Evolutionary conservation across 2,329 filamentous ascomycete species (phyloP).

Genomic region (Alternaria dauci): DNA sequence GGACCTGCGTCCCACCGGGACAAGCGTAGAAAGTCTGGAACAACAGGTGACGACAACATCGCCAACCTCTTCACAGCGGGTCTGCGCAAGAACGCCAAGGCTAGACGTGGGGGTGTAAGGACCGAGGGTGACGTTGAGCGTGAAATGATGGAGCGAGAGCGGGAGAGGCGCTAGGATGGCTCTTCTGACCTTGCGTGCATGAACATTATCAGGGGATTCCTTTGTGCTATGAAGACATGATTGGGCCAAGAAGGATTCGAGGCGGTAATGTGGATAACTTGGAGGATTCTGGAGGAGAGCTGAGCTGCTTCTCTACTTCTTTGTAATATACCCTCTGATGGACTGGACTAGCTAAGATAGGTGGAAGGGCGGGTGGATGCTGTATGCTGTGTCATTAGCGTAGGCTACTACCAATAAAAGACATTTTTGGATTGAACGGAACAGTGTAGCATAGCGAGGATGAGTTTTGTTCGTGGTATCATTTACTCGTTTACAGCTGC

Average conservation of each 20-base stretch:
- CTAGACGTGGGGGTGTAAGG: slow-evolving; percentile 44
- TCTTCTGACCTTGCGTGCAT: neutral
- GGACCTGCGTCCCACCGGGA: slow-evolving; percentile 44
- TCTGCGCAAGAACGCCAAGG: slow-evolving; percentile 42
- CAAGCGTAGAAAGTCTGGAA: slow-evolving; percentile 41
- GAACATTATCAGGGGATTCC: neutral
- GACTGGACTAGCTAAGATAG: neutral
- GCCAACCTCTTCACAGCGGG: slow-evolving; percentile 42
- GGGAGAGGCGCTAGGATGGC: slow-evolving; percentile 32
- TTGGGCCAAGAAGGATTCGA: neutral
- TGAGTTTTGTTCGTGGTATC: slow-evolving; percentile 15
- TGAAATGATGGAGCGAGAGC: slow-evolving; percentile 44
- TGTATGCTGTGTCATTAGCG: slow-evolving; percentile 7
- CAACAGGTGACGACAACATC: slow-evolving; percentile 36
- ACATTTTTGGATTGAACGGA: neutral
- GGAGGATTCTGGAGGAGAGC: neutral
- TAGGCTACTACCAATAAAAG: slow-evolving; percentile 9
- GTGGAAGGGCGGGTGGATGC: neutral
- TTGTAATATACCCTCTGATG: slow-evolving; percentile 27
- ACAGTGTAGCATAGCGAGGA: neutral
- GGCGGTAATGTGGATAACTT: neutral
- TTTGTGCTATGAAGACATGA: slow-evolving; percentile 5
- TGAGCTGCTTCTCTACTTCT: slow-evolving; percentile 19
- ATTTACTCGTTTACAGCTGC: neutral
- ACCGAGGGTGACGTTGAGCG: slow-evolving; percentile 44